phyloP scores from a whole-genome alignment of 352 stramenopile species.

The Vaucheria bursata region DNA sequence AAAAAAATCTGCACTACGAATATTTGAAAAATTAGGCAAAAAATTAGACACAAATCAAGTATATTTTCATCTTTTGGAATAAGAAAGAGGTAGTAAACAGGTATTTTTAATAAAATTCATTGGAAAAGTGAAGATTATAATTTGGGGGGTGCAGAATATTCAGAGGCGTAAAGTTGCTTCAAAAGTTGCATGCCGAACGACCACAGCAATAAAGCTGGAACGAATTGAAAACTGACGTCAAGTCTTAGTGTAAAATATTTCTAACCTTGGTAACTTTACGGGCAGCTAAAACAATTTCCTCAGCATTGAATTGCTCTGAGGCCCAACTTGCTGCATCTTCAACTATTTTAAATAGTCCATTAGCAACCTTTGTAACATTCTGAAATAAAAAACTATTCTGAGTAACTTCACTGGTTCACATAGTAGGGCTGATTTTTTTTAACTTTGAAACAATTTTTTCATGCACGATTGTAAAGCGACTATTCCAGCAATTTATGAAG shows the following conservation, averaged over 20 bases:
- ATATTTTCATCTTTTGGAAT: not conserved
- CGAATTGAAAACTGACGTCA: not conserved
- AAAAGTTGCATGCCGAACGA: not conserved
- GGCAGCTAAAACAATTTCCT: constrained; percentile 23
- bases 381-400: not conserved
- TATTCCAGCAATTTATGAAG: not conserved
- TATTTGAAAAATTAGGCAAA: not conserved
- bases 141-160: not conserved
- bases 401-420: not conserved
- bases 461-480: not conserved
- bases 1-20: not conserved
- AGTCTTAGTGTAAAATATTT: not conserved
- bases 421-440: not conserved
- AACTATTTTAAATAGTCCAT: constrained; percentile 23
- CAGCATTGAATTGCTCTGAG: constrained; percentile 16
- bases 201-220: not conserved
- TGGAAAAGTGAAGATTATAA: not conserved
- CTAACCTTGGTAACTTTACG: constrained; percentile 20
- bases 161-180: not conserved
- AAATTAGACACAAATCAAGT: not conserved
- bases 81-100: not conserved
- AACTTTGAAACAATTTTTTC: not conserved
- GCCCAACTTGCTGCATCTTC: constrained; percentile 25
- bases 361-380: constrained; percentile 23
- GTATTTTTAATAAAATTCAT: not conserved